A percentile compares a stretch with the other conserved stretches of the same genome.
These are phyloP conservation scores for Obba rivulosa DNA, from an alignment of 768 basidiomycete genomes.

Conservation along the genomic window DNA sequence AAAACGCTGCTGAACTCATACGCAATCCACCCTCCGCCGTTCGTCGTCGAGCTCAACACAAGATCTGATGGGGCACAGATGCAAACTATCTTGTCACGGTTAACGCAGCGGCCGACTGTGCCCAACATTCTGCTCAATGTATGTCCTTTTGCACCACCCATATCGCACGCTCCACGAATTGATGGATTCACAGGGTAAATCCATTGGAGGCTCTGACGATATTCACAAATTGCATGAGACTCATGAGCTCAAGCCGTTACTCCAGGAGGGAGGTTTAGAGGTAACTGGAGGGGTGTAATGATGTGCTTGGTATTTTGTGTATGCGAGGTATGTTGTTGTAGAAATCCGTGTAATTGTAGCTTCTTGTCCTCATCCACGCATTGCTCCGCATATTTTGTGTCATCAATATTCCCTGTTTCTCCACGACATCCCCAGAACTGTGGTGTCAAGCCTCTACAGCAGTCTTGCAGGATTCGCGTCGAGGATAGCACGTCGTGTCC, in stretches of 20 bases:
- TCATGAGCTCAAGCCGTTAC: slow-evolving; percentile 35
- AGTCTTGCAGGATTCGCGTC: no score
- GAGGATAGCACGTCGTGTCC: not conserved
- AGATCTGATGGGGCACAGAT: slow-evolving; percentile 54
- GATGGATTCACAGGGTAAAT: slow-evolving; percentile 15
- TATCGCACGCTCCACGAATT: not conserved
- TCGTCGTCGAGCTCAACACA: slow-evolving; percentile 70
- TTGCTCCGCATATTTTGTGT: no score
- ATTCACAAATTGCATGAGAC: slow-evolving; percentile 47
- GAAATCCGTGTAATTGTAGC: not conserved
- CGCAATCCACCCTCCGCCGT: slow-evolving; percentile 56
- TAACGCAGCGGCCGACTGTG: slow-evolving; percentile 67
- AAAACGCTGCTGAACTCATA: slow-evolving; percentile 61
- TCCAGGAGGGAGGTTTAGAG: slow-evolving; percentile 43
- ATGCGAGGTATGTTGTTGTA: not conserved
- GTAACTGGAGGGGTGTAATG: slow-evolving; percentile 14
- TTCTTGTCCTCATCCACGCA: not conserved
- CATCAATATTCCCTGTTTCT: no score
- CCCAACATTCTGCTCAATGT: slow-evolving; percentile 71
- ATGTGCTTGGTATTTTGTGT: not conserved
- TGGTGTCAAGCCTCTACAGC: no score
- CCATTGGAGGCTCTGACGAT: slow-evolving; percentile 52
- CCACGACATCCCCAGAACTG: no score
- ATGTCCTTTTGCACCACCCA: not conserved
- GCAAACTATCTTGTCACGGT: slow-evolving; percentile 58